Evolutionary conservation across 345 rosid species (phyloP), one percentile per base, ranked within the genome.

Genomic region (Reutealis trisperma): DNA sequence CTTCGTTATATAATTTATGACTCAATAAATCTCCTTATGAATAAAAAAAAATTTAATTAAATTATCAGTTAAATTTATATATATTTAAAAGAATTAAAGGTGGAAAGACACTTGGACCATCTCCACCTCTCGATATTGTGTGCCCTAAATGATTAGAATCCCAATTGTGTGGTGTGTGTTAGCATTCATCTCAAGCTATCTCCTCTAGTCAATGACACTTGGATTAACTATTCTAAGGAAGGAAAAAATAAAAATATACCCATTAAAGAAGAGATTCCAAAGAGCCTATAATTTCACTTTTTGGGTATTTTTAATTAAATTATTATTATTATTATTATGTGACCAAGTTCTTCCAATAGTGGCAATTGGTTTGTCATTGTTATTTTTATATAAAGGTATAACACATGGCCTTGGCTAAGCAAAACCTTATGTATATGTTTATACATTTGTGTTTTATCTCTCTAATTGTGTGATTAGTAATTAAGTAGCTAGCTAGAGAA

Each of bases 351-450:
- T 60, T 59, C 45, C 37, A 45, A 32, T 67, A 44, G 71, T 62
- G 80, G 30, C 59, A 45, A 15, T 63, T 70, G 73, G 73, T 71
- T 77, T 77, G 66, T 77, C 49, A 52, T 16, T 77, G 44, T 24
- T 71, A 42, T 45, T 16, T 16, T 75, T 66, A 63, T 71, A 65
- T 69, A 65, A 70, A 73, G 80, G 41, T 34, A 34, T 27, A 42
- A 84, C 88, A 87, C 85, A 85, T 87, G 86, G 75, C 68, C 54
- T 16, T 71, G 74, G 63, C 78, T 76, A 73, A 72, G 64, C 72
- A 55, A 72, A 64, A 62, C 64, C 16, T 32, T 22, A n/a, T 21
- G 6, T 22, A 49, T 68, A 52, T 67, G 57, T 44, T 45, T 44
- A 9, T 45, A 45, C 10, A n/a, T 68, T 12, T 64, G 24, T 62